Conservation (phyloP, 305 asterid species). For the Fraxinus sp. region DNA sequence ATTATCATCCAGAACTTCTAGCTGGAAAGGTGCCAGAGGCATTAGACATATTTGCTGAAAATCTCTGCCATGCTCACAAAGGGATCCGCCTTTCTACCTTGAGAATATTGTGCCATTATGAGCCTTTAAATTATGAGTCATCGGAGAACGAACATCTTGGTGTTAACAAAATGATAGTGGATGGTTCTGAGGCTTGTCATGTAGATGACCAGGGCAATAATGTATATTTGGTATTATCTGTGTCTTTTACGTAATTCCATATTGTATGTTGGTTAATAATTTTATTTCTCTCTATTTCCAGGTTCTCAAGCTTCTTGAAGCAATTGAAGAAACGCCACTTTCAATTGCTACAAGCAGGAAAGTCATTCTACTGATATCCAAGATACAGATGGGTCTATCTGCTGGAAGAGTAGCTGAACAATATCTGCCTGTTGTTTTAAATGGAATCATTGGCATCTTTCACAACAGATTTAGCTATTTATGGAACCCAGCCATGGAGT, state of each 20-base stretch:
- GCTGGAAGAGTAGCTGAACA: slow-evolving; percentile 55
- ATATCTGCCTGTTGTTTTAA: slow-evolving; percentile 55
- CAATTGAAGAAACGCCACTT: slow-evolving; percentile 66
- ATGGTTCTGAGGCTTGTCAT: slow-evolving; percentile 38
- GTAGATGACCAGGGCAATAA: slow-evolving; percentile 35
- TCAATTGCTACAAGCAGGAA: slow-evolving; percentile 72
- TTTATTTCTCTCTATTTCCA: slow-evolving; percentile 33
- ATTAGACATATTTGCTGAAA: slow-evolving; percentile 54
- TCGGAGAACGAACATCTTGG: slow-evolving; percentile 32
- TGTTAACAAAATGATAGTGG: slow-evolving; percentile 39
- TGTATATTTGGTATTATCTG: slow-evolving; percentile 37
- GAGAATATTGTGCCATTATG: slow-evolving; percentile 81
- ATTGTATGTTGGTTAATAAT: slow-evolving; percentile 10
- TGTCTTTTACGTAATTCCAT: slow-evolving; percentile 18
- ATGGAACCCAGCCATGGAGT: slow-evolving; percentile 79
- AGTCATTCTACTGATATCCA: slow-evolving; percentile 59
- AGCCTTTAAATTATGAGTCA: slow-evolving; percentile 39
- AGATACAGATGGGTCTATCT: slow-evolving; percentile 64
- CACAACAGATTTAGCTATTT: slow-evolving; percentile 68
- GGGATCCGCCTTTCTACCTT: slow-evolving; percentile 73
- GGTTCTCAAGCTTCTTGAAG: slow-evolving; percentile 72
- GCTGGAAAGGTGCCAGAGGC: slow-evolving; percentile 49
- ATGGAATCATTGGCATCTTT: slow-evolving; percentile 77
- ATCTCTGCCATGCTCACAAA: slow-evolving; percentile 61
- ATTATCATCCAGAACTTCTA: slow-evolving; percentile 49